A percentile compares a stretch with the other conserved stretches of the same genome.
Evolutionary conservation across 139 green algal species (phyloP).

Genomic region (Micromonas commoda): DNA sequence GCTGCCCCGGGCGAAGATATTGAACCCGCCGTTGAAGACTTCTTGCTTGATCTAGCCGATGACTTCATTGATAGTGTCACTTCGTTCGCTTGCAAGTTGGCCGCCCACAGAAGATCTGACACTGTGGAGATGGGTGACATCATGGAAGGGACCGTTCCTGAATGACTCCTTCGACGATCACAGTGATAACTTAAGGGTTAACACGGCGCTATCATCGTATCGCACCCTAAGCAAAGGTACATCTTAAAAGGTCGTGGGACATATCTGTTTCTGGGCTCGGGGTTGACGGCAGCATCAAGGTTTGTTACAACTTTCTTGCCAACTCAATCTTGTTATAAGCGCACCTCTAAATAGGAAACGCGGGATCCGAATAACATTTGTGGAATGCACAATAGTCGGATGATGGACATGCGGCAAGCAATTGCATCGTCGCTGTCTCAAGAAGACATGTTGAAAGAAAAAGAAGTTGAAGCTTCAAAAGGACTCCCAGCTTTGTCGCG

Average conservation of each 20-base stretch:
- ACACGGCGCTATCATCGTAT: too few relatives aligned
- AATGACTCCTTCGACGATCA: too few relatives aligned
- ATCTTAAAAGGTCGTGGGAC: constrained; percentile 11
- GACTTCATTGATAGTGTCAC: constrained; percentile 36
- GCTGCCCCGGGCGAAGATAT: constrained; percentile 24
- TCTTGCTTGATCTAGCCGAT: constrained; percentile 11
- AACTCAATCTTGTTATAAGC: too few relatives aligned
- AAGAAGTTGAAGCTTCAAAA: constrained; percentile 27
- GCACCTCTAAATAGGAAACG: background rate
- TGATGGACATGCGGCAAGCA: background rate
- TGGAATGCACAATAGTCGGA: background rate
- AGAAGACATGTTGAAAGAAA: background rate
- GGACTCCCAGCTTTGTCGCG: constrained; percentile 11
- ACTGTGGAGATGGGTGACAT: background rate
- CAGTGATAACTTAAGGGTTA: too few relatives aligned
- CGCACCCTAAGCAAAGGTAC: too few relatives aligned
- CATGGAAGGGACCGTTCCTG: too few relatives aligned
- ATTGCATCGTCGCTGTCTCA: background rate
- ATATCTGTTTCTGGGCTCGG: background rate
- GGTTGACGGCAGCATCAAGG: too few relatives aligned
- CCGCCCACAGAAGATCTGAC: background rate
- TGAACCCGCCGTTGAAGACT: background rate
- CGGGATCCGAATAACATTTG: background rate
- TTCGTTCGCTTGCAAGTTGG: constrained; percentile 70
- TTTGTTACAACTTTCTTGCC: too few relatives aligned